Evolutionary conservation across 768 basidiomycete species (phyloP), one percentile per base, ranked within the genome.

Genomic region (Trametes cubensis): DNA sequence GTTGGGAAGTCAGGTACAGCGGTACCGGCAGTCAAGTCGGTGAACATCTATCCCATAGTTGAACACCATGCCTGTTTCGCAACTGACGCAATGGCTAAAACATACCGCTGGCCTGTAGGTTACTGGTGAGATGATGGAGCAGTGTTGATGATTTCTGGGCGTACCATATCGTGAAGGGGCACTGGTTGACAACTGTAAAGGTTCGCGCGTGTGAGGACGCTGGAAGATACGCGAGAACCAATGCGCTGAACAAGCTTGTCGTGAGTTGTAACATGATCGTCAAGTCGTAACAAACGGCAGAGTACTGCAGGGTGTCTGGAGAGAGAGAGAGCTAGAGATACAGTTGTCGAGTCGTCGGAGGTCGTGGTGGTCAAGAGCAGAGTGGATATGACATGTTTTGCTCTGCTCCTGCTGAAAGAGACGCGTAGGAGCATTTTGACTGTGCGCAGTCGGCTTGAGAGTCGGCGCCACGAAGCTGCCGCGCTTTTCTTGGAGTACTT

Each of bases 151-250:
- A 48, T 7, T 20, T 54, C 20, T 10, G n/a, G 21, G 58, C 77
- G 56, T 67, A 87, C 88, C 88, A 89, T 62, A 89, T 80, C 3
- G 86, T 89, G 73, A 86, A 89, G 0, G 85, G 80, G 67, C 88
- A 89, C 3, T 74, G 78, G 74, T 89, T 89, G 68, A 78, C 77
- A 25, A 85, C 81, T 0, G 81, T 85, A 64, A 89, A 80, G 26
- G 82, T 86, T 38, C 87, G 81, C 45, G 79, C 84, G n/a, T 76
- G 71, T 42, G 76, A 74, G 4, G 17, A n/a, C 7, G 56, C n/a
- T 2, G 64, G 59, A 10, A 61, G 23, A 55, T 41, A 42, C 40
- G 53, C 45, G 23, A 66, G 51, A 8, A 51, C 39, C 6, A 39
- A 20, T 3, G 39, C 48, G 25, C 30, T 11, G 23, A 50, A 42